These are phyloP conservation scores for Tetrahymena borealis DNA, from an alignment of 73 alveolate genomes.

Conservation along the genomic window DNA sequence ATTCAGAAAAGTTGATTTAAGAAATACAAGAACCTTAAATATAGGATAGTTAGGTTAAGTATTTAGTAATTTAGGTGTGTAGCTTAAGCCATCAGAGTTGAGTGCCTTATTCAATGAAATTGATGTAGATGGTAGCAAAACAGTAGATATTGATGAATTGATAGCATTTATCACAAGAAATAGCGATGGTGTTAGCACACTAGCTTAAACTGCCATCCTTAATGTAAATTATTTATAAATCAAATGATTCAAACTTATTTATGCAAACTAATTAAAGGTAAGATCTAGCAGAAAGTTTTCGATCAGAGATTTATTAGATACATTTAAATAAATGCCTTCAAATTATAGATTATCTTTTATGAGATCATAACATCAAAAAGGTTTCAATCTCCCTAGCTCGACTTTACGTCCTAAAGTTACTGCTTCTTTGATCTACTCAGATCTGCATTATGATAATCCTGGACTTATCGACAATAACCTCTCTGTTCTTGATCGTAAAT, in stretches of 20 bases:
- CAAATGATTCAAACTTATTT: background rate
- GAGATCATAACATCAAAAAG: background rate
- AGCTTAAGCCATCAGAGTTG: background rate
- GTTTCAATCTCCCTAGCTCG: background rate
- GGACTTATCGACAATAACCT: background rate
- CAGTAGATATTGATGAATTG: background rate
- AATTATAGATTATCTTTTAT: background rate
- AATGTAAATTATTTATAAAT: background rate
- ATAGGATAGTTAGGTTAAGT: background rate
- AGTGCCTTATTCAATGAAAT: background rate
- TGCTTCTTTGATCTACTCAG: background rate
- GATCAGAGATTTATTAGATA: background rate
- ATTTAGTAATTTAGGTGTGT: background rate
- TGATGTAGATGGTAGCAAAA: background rate
- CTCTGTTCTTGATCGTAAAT: background rate
- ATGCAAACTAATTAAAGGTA: background rate
- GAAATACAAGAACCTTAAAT: background rate
- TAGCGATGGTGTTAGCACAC: background rate
- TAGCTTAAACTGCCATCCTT: background rate
- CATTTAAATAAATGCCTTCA: background rate
- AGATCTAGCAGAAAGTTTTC: background rate
- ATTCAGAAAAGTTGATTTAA: background rate
- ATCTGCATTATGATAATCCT: background rate
- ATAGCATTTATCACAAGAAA: background rate
- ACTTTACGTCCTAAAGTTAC: background rate